Conservation (phyloP, 2,329 filamentous ascomycete species). For the Fusarium cyanostomum region DNA sequence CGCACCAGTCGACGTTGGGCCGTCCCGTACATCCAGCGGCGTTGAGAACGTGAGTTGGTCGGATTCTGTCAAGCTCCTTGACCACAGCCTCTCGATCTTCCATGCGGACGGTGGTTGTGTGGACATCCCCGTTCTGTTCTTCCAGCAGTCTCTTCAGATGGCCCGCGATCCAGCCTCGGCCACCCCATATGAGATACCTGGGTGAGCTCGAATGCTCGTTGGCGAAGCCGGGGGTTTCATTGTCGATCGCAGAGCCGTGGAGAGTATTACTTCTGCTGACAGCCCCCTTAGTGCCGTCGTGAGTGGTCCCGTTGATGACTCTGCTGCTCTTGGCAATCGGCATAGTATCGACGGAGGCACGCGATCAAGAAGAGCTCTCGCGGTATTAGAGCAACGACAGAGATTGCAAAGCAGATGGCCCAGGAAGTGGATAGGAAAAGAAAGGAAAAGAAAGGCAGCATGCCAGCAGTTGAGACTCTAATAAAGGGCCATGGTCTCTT, state of each 20-base stretch:
- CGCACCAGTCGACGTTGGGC: constrained; percentile 42
- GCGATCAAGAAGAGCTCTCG: no score
- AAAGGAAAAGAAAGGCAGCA: background rate
- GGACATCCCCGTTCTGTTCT: constrained; percentile 68
- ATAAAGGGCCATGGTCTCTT: background rate
- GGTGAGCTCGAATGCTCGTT: constrained; percentile 47
- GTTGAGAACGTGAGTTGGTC: constrained; percentile 74
- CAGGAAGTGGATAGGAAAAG: background rate
- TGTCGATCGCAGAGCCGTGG: no score
- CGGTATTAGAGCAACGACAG: no score
- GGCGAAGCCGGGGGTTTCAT: no score
- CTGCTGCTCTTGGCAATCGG: no score
- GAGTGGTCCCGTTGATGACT: no score
- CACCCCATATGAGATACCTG: constrained; percentile 67
- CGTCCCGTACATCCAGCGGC: constrained; percentile 70
- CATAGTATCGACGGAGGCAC: no score
- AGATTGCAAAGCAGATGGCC: no score
- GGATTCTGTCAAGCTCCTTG: constrained; percentile 64
- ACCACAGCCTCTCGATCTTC: constrained; percentile 68
- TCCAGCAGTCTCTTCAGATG: constrained; percentile 68
- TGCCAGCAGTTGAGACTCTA: background rate
- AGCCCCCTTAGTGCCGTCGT: no score
- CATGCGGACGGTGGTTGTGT: constrained; percentile 71
- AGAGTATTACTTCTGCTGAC: no score
- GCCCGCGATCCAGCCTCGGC: constrained; percentile 69